Percentiles rank a stretch among this genome's conserved stretches.
Conservation (phyloP, 345 rosid genomes). For the Pugionium dolabratum region DNA sequence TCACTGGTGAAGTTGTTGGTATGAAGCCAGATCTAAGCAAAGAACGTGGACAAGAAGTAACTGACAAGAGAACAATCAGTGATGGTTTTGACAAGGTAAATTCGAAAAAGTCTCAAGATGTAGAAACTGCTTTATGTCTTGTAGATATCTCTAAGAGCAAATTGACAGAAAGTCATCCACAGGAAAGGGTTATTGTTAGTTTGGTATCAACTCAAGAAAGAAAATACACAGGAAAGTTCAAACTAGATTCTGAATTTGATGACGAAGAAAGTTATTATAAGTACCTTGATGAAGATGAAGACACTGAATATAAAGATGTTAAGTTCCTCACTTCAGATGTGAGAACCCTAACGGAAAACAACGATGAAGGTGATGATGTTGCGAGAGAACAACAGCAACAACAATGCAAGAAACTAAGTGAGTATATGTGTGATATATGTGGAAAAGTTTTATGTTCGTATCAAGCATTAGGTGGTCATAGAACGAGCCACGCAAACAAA, state of each 20-base stretch:
- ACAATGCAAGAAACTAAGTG: constrained; percentile 10
- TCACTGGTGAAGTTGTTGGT: neutral
- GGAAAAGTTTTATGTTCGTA: constrained; percentile 52
- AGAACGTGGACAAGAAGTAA: constrained; percentile 11
- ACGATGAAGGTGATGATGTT: neutral
- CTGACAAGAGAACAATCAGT: neutral
- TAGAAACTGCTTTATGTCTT: constrained; percentile 19
- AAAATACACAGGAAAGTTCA: constrained; percentile 4
- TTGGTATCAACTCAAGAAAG: constrained; percentile 10
- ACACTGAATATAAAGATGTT: neutral
- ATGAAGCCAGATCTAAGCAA: constrained; percentile 13
- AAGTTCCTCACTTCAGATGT: neutral
- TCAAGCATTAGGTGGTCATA: constrained; percentile 72
- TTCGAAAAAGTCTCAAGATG: neutral
- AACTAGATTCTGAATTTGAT: constrained; percentile 8
- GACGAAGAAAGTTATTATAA: neutral
- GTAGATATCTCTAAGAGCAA: constrained; percentile 5
- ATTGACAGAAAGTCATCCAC: neutral
- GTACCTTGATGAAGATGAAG: neutral
- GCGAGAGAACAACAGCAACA: neutral
- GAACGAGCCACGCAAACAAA: constrained; percentile 58
- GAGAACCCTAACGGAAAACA: constrained; percentile 10
- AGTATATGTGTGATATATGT: constrained; percentile 55
- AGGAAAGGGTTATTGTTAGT: neutral
- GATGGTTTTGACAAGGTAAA: constrained; percentile 10